A percentile compares a stretch with the other conserved stretches of the same genome.
Evolutionary conservation across 139 green algal species (phyloP).

Genomic region (Coccomyxa sp.): DNA sequence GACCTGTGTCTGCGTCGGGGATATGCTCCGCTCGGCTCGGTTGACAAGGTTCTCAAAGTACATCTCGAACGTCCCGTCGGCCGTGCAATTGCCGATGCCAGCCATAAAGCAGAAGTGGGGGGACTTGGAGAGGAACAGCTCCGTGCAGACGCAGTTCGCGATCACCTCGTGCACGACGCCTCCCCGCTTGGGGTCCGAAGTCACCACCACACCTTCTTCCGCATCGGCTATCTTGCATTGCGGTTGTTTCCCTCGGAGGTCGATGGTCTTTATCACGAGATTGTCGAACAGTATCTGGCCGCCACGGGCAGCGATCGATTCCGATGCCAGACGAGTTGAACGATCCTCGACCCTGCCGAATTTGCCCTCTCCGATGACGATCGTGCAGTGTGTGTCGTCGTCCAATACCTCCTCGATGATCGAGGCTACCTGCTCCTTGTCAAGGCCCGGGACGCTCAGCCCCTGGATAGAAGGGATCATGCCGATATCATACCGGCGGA

Average conservation of each 20-base stretch:
- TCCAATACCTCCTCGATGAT: not conserved
- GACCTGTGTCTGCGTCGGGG: not conserved
- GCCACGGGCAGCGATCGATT: not conserved
- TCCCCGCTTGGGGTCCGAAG: not conserved
- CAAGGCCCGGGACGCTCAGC: not conserved
- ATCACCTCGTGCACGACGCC: not conserved
- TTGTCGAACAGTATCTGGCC: not conserved
- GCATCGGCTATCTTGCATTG: not conserved
- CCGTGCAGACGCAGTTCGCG: not conserved
- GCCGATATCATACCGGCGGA: not conserved
- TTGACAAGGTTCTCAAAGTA: not conserved
- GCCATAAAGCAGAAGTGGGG: not conserved
- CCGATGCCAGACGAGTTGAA: not conserved
- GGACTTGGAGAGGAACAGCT: not conserved
- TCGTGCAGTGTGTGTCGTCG: not conserved
- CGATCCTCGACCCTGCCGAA: not conserved
- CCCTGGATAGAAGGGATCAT: not conserved
- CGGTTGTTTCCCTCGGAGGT: not conserved
- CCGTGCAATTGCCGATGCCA: not conserved
- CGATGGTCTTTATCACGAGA: slow-evolving; percentile 1
- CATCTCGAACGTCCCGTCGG: not conserved
- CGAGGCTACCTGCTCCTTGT: not conserved
- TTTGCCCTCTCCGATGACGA: not conserved
- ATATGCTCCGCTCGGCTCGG: not conserved
- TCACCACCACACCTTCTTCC: not conserved